Conservation (phyloP, 1,284 basidiomycete species). For the Amylostereum areolatum region DNA sequence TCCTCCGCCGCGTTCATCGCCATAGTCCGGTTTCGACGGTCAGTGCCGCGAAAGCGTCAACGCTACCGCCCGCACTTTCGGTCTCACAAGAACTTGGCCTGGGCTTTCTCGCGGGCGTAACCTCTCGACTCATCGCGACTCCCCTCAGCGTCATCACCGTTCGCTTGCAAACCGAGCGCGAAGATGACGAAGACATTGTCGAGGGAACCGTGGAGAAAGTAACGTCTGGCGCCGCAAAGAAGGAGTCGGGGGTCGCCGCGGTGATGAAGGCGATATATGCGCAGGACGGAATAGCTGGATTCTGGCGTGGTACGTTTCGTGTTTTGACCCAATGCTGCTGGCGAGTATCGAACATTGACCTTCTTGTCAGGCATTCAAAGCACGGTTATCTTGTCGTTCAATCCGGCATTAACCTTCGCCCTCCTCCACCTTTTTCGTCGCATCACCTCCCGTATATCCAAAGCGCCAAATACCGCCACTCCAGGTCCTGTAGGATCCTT, state of each 20-base stretch:
- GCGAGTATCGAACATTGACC: too few relatives aligned
- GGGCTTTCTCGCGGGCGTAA: slow-evolving; percentile 48
- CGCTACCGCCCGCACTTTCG: slow-evolving; percentile 16
- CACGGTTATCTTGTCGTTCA: slow-evolving; percentile 42
- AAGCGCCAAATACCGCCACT: slow-evolving; percentile 10
- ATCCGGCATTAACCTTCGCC: slow-evolving; percentile 48
- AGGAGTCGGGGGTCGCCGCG: slow-evolving; percentile 17
- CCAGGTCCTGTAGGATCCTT: slow-evolving; percentile 37
- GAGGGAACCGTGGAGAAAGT: slow-evolving; percentile 2
- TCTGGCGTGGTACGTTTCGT: slow-evolving; percentile 43
- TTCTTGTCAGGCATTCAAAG: slow-evolving; percentile 41
- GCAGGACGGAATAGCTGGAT: slow-evolving; percentile 41
- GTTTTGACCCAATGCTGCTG: too few relatives aligned
- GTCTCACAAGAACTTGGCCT: slow-evolving; percentile 42
- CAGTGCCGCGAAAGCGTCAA: slow-evolving; percentile 12
- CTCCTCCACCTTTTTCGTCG: slow-evolving; percentile 47
- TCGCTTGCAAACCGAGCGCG: slow-evolving; percentile 37
- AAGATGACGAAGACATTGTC: slow-evolving; percentile 20
- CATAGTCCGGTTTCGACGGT: background rate
- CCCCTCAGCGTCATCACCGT: slow-evolving; percentile 49
- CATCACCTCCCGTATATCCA: slow-evolving; percentile 17
- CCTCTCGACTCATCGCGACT: slow-evolving; percentile 46
- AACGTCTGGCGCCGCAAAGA: background rate
- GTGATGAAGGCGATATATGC: slow-evolving; percentile 37
- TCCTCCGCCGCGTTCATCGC: slow-evolving; percentile 13